Conservation (phyloP, 768 basidiomycete genomes). For the Panaeolus cyanescens region DNA sequence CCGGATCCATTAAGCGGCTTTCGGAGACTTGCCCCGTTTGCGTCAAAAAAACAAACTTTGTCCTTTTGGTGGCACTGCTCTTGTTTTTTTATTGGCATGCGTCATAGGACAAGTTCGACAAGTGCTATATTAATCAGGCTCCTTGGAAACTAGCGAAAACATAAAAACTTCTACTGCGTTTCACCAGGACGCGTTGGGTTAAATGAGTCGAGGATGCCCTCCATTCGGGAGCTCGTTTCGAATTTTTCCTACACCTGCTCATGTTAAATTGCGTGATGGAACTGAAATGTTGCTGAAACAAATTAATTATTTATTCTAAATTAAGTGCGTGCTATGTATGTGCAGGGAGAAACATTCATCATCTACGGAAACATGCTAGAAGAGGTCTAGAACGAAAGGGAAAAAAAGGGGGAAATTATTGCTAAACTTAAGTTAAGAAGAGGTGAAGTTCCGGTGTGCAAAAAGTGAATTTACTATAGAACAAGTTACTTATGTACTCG, state of each 20-base stretch:
- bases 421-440: background rate
- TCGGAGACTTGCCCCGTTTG: background rate
- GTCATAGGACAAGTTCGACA: background rate
- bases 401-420: background rate
- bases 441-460: background rate
- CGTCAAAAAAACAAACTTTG: background rate
- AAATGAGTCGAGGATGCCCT: background rate
- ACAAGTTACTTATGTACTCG: background rate
- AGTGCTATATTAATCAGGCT: background rate
- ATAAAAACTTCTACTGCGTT: background rate
- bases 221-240: background rate
- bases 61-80: background rate
- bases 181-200: background rate
- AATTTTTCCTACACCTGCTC: background rate
- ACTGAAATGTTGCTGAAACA: background rate
- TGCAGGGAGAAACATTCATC: background rate
- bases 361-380: background rate
- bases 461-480: background rate
- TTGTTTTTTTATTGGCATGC: background rate
- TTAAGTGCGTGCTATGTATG: background rate
- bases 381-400: background rate
- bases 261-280: no score
- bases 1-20: background rate
- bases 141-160: constrained; percentile 4
- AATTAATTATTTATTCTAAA: background rate